A percentile compares a stretch with the other conserved stretches of the same genome.
Evolutionary conservation across 305 asterid genomes (phyloP).

Genomic region (Ajuga reptans): DNA sequence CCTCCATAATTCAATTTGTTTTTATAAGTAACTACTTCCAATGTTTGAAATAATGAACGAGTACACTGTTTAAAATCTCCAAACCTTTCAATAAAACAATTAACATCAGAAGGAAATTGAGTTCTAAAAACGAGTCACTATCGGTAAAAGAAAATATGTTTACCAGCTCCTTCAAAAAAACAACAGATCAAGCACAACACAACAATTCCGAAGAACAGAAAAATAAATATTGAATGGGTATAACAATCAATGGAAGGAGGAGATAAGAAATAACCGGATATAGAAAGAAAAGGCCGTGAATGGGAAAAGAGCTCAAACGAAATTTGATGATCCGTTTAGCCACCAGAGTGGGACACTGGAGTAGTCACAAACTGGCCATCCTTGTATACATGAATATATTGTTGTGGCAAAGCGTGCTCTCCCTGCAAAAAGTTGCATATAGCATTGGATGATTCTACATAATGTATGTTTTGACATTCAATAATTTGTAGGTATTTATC

Average conservation of each 20-base stretch:
- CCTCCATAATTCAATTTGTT: not conserved
- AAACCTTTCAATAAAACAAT: constrained; percentile 7
- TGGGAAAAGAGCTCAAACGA: not conserved
- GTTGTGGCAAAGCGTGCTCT: constrained; percentile 91
- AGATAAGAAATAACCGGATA: not conserved
- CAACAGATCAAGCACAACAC: constrained; percentile 19
- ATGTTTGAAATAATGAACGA: not conserved
- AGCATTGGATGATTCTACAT: not conserved
- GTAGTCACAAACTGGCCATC: constrained; percentile 81
- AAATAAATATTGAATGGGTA: constrained; percentile 14
- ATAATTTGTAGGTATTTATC: not conserved
- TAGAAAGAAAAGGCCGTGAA: constrained; percentile 11
- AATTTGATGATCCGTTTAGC: constrained; percentile 25
- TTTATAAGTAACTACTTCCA: not conserved
- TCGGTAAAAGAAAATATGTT: not conserved
- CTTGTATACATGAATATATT: constrained; percentile 62
- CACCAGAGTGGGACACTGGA: constrained; percentile 90
- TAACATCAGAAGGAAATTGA: not conserved
- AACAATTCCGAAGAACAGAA: constrained; percentile 16
- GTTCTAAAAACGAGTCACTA: not conserved
- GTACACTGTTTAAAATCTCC: not conserved
- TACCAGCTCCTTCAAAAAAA: not conserved
- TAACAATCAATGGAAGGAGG: constrained; percentile 10
- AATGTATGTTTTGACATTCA: not conserved
- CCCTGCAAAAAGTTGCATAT: constrained; percentile 38